Evolutionary conservation across 31 red algal species (phyloP), one percentile per base, ranked within the genome.

Genomic region (Endocladia muricata): DNA sequence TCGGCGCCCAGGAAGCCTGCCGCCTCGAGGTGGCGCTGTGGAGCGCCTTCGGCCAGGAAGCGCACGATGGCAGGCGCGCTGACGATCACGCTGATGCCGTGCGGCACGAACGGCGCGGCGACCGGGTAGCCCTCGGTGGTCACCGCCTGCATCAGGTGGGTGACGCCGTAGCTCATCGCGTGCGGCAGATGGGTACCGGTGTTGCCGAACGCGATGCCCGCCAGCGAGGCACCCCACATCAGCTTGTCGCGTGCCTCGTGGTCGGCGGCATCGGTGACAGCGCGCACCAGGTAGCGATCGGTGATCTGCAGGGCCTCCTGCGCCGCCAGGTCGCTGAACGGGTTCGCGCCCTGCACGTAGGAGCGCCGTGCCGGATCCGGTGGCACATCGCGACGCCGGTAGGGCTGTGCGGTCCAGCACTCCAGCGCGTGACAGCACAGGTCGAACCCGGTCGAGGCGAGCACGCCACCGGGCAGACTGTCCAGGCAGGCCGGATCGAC

Each of bases 261-360:
- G n/a, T 52, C 47, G 47, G 47, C n/a, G 47, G 13, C n/a, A n/a
- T 52, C 47, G n/a, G 47, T n/a, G 13, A 52, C 47, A n/a, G 13
- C 47, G 47, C 47, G 47, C 11, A n/a, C 47, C 47, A 52, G 47
- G 47, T 52, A 52, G 13, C n/a, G 13, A 52, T n/a, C 47, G 47
- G 47, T n/a, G n/a, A 52, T 52, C n/a, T 13, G n/a, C n/a, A 52
- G 47, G 13, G 47, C 47, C n/a, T 52, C 47, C 47, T n/a, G 47
- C n/a, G 47, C 47, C 47, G 47, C 47, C n/a, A 52, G n/a, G n/a
- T 52, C 47, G 47, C 47, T 52, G 47, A 52, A 52, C 47, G 47
- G 47, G 47, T 52, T 52, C 13, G 47, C 47, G 47, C 47, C 47
- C 47, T 52, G 47, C 11, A 52, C n/a, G n/a, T 15, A n/a, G 13